Conservation (phyloP, 2,329 filamentous ascomycete genomes). For the Cercospora citrullina region DNA sequence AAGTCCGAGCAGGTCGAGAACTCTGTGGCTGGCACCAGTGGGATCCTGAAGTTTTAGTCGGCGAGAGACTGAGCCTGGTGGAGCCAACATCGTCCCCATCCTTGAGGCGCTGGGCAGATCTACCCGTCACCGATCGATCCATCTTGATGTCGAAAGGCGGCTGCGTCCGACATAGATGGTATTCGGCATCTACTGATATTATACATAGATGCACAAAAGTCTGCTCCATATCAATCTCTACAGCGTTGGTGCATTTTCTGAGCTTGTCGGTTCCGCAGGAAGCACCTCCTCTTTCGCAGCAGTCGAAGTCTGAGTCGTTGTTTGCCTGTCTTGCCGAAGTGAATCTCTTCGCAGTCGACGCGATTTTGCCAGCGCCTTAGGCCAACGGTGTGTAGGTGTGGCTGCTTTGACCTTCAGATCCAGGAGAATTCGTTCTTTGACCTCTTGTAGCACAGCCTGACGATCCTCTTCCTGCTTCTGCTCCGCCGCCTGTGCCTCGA, state of each 20-base stretch:
- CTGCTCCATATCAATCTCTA: not conserved
- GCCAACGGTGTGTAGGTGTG: not conserved
- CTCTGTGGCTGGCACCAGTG: no score
- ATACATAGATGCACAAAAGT: slow-evolving; percentile 8
- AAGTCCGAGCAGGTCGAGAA: no score
- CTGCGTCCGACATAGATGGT: not conserved
- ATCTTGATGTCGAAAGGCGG: not conserved
- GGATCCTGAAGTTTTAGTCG: no score
- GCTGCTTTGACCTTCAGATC: not conserved
- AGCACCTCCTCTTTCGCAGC: not conserved
- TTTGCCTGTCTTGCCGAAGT: not conserved
- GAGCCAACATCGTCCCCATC: no score
- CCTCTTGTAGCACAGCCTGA: not conserved
- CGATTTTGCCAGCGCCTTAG: not conserved
- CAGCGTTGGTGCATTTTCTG: slow-evolving; percentile 8
- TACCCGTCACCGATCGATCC: no score
- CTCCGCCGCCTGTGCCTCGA: not conserved
- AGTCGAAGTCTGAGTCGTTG: not conserved
- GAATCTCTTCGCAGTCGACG: not conserved
- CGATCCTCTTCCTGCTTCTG: not conserved
- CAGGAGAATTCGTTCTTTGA: slow-evolving; percentile 3
- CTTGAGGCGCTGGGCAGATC: no score
- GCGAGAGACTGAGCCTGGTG: no score
- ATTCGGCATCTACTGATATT: not conserved
- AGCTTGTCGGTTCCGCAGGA: not conserved